Base-by-base conservation (phyloP, 2,329 filamentous ascomycete species). In the Penicillium rolfsii region DNA sequence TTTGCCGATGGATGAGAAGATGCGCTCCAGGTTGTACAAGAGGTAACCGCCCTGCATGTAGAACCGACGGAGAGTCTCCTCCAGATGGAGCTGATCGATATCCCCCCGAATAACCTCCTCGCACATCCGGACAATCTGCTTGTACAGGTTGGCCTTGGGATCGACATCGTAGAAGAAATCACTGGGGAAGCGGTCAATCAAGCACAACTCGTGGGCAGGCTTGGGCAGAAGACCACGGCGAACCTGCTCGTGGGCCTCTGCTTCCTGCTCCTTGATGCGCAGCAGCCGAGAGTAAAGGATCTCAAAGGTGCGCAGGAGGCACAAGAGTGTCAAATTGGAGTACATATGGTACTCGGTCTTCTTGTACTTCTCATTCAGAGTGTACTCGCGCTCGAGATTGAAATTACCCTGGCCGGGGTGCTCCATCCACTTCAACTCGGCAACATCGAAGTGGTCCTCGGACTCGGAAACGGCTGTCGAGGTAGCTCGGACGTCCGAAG, bases 221-320 rank as follows among this genome's bases (percentile, higher is more conserved):
- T 96, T 97, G 60, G 85, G 83, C 52, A 87, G 84, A 72, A 87
- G 89, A 48, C 91, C 87, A 22, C 91, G 89, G 28, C 84, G 81
- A 41, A 97, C 89, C 70, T 91, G 89, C 67, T 88, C 85, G 52
- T 86, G 83, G 9, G 96, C 93, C 48, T 88, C 85, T 3, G 85
- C 83, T 69, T 91, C 90, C 71, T 89, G 89, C 60, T 89, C 83
- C 80, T 98, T 98, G 76, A 98, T 87, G 62, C 90, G 90, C 64
- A 89, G 83, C 14, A 99, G 83, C 43, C 95, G 88, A 70, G 88
- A 87, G 78, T 97, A 98, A 5, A 99, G 82, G n/a, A 90, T 90
- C 73, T 97, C 88, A 75, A 99, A 95, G 63, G 97, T 89, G 68
- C 90, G 91, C 81, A 99, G 90, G 83, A 99, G 98, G 77, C 95